phyloP scores from a whole-genome alignment of 768 basidiomycete species.

The Mycena sanguinolenta region DNA sequence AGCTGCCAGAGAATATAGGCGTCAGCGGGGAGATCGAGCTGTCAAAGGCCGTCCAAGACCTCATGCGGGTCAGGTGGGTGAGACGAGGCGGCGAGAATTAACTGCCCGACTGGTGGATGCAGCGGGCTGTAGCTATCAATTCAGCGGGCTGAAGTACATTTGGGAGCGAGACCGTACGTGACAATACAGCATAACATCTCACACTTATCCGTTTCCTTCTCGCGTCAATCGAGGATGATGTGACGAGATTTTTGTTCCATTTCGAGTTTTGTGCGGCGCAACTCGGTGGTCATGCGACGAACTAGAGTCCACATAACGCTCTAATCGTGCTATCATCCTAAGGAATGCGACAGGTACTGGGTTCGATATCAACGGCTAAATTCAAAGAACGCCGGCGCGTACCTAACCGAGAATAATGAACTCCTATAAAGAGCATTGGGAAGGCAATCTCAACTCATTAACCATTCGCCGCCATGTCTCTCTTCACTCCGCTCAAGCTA shows the following conservation, averaged over 20 bases:
- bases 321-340: background rate
- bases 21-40: no score
- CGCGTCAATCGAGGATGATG: background rate
- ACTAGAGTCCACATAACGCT: background rate
- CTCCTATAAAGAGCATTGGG: background rate
- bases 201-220: background rate
- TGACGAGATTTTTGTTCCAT: background rate
- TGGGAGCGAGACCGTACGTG: no score
- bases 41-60: no score
- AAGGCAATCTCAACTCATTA: background rate
- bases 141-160: no score
- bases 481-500: constrained; percentile 26
- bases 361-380: no score
- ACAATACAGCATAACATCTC: no score
- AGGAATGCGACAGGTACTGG: background rate
- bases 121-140: no score
- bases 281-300: constrained; percentile 1
- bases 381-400: background rate
- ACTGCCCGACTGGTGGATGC: no score
- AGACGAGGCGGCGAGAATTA: no score
- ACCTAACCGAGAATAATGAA: background rate
- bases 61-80: no score
- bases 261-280: background rate
- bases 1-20: no score
- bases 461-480: constrained; percentile 13